Evolutionary conservation across 257 asterid species (phyloP), one percentile per base, ranked within the genome.

Genomic region (Salvia splendens): DNA sequence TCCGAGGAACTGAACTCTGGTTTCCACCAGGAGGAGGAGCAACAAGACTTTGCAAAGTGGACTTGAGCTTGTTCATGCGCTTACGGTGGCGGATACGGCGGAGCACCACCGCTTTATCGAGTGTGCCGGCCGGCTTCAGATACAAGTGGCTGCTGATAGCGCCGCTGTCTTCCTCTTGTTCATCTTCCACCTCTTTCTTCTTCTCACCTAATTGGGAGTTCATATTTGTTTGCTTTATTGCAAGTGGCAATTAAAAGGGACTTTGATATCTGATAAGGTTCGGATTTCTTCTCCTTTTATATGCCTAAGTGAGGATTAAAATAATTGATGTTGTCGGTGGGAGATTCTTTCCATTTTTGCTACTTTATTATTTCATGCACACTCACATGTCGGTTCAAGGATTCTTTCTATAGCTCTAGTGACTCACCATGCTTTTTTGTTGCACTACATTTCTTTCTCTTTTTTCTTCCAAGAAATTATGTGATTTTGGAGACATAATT

Each of bases 81-180:
- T 75, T 83, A n/a, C 90, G 88, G 76, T 83, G 92, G 74, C 88
- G 96, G 41, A 89, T 82, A 14, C 94, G 85, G 66, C 91, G 79
- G 67, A 89, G 87, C 28, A 81, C 89, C 59, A 61, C 84, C 61
- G 74, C 82, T 70, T 79, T 86, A 73, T 85, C 86, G 0, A 86
- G 79, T 14, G 78, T 59, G 11, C 76, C 89, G 24, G 52, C n/a
- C 30, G 30, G 30, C 58, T 86, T 86, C 79, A 89, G 61, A 63
- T 60, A 65, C 48, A 89, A 52, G 63, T 80, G 85, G 43, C 69
- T 83, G 56, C 72, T 82, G 5, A 84, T 77, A 14, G 1, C 17
- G 38, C 11, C 12, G 8, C 57, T 70, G 5, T 66, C 83, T 8
- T 77, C 83, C 6, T 47, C 33, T 24, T 77, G 61, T 6, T 54